Base-by-base conservation (phyloP, 805 yeast genomes). In the Schwanniomyces sp. region DNA sequence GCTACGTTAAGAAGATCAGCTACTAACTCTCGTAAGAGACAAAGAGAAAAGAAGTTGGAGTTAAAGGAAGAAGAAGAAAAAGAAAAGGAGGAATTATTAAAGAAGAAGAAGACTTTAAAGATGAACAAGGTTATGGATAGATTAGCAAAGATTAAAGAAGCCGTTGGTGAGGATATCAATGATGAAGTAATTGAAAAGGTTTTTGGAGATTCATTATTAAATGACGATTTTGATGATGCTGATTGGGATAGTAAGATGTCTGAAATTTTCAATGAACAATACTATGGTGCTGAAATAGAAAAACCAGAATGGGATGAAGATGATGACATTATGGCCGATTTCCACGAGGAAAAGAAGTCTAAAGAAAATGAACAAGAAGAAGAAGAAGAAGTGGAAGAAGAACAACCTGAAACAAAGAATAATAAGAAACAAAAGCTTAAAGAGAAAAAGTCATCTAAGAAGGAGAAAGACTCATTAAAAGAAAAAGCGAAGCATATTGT, bases 231-330 rank as follows among this genome's bases (percentile, higher is more conserved):
- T 63, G 90, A 88, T 55, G 90, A 86, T 58, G 80, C 85, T 25
- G 96, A 89, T 51, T 94, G 98, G 98, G 98, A 94, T 64, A 71
- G 67, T 48, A 83, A 88, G 52, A 84, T 94, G 85, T 81, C 86
- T 41, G 86, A 87, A 61, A 81, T 92, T 28, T 94, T 94, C 63
- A 81, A 90, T 60, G 96, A 91, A 42, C 89, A 85, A 48, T 91
- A 79, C 62, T 91, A 91, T 57, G 82, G 76, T 30, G 75, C 71
- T 18, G 71, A 68, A 36, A 61, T 58, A 4, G 72, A 64, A 17
- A 74, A 72, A 37, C 76, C 74, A 1, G 78, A 69, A 28, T 74
- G 66, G 44, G 68, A 62, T 29, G 72, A 64, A 8, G 73, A 62
- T 16, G 74, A 62, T 14, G 74, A 64, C n/a, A 48, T 54, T n/a